Conservation (phyloP, 2,329 filamentous ascomycete species). For the Raffaelea ambrosiae region DNA sequence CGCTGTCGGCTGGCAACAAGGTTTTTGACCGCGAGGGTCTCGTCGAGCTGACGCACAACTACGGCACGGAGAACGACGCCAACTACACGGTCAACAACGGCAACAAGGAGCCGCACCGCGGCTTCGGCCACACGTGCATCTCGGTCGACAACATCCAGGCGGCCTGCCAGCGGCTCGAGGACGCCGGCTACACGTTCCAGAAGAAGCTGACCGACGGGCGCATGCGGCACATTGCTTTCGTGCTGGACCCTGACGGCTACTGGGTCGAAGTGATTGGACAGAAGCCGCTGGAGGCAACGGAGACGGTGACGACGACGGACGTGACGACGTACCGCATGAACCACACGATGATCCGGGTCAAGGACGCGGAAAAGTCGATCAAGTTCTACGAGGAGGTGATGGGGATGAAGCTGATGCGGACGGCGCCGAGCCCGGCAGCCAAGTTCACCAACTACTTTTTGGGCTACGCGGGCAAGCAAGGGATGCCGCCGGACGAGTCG, state of each 20-base stretch:
- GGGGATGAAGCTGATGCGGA: constrained; percentile 78
- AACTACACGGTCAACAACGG: constrained; percentile 78
- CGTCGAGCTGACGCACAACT: constrained; percentile 76
- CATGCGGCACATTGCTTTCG: constrained; percentile 86
- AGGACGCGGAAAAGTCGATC: constrained; percentile 65
- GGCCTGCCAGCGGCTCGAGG: constrained; percentile 81
- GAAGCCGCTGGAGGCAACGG: constrained; percentile 63
- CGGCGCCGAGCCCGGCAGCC: constrained; percentile 57
- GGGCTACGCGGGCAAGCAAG: constrained; percentile 59
- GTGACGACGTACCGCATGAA: constrained; percentile 70
- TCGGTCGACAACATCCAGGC: constrained; percentile 78
- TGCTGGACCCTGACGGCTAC: constrained; percentile 77
- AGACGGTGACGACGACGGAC: constrained; percentile 64
- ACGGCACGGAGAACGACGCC: constrained; percentile 81
- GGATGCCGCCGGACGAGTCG: constrained; percentile 46
- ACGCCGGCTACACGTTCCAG: constrained; percentile 87
- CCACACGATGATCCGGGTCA: constrained; percentile 93
- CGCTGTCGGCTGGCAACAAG: constrained; percentile 64
- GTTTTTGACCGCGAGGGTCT: constrained; percentile 78
- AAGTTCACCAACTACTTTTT: constrained; percentile 92
- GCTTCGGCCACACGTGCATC: constrained; percentile 82
- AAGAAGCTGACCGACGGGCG: constrained; percentile 86
- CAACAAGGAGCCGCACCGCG: constrained; percentile 78
- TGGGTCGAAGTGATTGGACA: constrained; percentile 79
- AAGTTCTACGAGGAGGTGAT: constrained; percentile 79